A percentile compares a stretch with the other conserved stretches of the same genome.
These are phyloP conservation scores for Craterostigma plantagineum DNA, from an alignment of 257 asterid genomes.

Conservation along the genomic window DNA sequence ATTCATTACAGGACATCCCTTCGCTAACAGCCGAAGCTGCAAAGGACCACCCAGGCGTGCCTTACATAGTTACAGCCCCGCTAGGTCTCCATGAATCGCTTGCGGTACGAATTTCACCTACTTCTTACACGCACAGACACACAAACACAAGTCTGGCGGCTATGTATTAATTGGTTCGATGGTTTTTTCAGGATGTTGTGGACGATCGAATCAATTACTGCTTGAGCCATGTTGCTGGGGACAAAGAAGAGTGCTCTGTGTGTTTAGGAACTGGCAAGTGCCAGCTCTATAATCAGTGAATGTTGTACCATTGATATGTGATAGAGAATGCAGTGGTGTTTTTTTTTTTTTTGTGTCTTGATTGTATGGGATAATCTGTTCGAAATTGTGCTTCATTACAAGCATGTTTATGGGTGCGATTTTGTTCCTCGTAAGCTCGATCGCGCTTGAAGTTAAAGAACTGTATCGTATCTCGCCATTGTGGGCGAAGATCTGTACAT, in stretches of 20 bases:
- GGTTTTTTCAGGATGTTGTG: conserved; percentile 60
- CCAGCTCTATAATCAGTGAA: conserved; percentile 22
- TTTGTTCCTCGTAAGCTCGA: no score
- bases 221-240: conserved; percentile 73
- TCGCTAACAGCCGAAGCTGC: conserved; percentile 91
- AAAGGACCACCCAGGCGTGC: conserved; percentile 69
- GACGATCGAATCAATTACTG: conserved; percentile 73
- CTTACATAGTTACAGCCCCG: conserved; percentile 66
- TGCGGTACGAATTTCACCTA: conserved; percentile 29
- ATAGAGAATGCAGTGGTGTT: no score
- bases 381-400: no score
- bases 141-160: not conserved
- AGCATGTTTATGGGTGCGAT: no score
- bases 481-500: no score
- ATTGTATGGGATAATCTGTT: no score
- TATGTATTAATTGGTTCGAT: not conserved
- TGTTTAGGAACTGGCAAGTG: conserved; percentile 94
- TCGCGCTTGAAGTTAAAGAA: no score
- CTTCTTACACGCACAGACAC: not conserved
- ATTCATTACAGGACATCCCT: conserved; percentile 59
- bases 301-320: no score
- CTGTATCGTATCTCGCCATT: no score
- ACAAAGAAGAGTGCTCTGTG: conserved; percentile 71
- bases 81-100: conserved; percentile 75
- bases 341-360: no score